Evolutionary conservation across 805 yeast species (phyloP).

Genomic region (Yarrowia sp.): DNA sequence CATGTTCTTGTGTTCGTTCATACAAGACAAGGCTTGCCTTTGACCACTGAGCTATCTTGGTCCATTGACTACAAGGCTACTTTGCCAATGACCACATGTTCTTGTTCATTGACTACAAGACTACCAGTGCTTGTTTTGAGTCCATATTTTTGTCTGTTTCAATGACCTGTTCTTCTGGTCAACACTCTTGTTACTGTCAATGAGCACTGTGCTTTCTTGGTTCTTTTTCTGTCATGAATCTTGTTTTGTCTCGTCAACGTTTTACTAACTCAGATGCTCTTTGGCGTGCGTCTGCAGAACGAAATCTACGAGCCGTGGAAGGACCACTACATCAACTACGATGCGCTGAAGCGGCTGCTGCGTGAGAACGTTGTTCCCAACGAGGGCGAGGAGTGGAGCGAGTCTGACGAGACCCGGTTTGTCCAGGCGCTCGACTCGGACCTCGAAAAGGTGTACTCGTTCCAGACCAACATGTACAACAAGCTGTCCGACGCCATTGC

Average conservation of each 20-base stretch:
- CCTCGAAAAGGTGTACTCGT: conserved; percentile 89
- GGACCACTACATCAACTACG: conserved; percentile 87
- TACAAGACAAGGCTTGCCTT: no score
- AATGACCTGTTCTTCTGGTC: not conserved
- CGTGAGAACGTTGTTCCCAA: conserved; percentile 57
- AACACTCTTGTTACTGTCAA: not conserved
- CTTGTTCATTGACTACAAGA: no score
- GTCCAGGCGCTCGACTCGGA: conserved; percentile 78
- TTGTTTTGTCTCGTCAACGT: no score
- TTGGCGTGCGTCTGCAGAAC: conserved; percentile 80
- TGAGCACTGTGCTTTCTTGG: no score
- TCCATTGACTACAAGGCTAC: no score
- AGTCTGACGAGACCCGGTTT: conserved; percentile 81
- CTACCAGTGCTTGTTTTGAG: no score
- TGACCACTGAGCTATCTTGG: no score
- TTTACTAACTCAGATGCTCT: conserved; percentile 60
- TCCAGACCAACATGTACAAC: conserved; percentile 75
- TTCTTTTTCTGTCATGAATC: no score
- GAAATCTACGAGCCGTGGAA: conserved; percentile 92
- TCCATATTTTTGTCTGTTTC: no score
- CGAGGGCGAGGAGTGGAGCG: conserved; percentile 69
- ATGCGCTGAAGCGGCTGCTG: conserved; percentile 82
- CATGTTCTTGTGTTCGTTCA: no score
- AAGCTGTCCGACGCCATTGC: conserved; percentile 70
- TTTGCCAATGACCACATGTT: no score